Evolutionary conservation across 371 early-diverging fungal genomes (phyloP).

Genomic region (Quaeritorhiza haematococci): DNA sequence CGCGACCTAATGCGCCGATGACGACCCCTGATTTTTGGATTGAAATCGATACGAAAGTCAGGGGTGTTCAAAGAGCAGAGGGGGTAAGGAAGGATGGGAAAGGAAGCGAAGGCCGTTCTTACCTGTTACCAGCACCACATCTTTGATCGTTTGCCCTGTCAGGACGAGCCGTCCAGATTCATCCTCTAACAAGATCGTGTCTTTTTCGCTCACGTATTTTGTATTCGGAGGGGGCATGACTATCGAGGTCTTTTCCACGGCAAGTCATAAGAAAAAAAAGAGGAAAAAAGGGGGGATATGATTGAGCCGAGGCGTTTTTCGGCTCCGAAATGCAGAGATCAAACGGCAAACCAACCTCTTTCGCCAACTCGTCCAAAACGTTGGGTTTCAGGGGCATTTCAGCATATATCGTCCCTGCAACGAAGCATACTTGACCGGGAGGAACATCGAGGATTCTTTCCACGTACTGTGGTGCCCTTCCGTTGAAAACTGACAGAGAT

Average conservation of each 20-base stretch:
- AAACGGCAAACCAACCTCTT: constrained; percentile 59
- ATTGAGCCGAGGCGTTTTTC: constrained; percentile 10
- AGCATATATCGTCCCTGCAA: constrained; percentile 81
- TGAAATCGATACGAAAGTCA: background rate
- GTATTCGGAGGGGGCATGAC: constrained; percentile 54
- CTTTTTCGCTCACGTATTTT: constrained; percentile 61
- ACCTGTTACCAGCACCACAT: constrained; percentile 62
- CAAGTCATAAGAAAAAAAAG: background rate
- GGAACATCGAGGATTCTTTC: constrained; percentile 65
- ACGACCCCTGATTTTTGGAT: constrained; percentile 53
- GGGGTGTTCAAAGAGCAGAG: constrained; percentile 8
- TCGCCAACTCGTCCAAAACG: constrained; percentile 75
- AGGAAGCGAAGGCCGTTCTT: constrained; percentile 15
- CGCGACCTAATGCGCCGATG: constrained; percentile 70
- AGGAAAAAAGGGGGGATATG: constrained; percentile 1
- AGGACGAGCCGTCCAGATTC: constrained; percentile 79
- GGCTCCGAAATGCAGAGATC: too few species aligned
- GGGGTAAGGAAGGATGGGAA: constrained; percentile 2
- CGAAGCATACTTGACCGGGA: constrained; percentile 55
- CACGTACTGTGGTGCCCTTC: constrained; percentile 35
- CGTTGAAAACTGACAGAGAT: constrained; percentile 3
- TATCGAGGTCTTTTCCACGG: constrained; percentile 56
- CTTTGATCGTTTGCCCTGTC: constrained; percentile 47
- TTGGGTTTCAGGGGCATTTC: constrained; percentile 83
- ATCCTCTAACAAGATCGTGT: constrained; percentile 76